Evolutionary conservation across 257 asterid genomes (phyloP), one percentile per base, ranked within the genome.

Genomic region (Thymus mandschuricus): DNA sequence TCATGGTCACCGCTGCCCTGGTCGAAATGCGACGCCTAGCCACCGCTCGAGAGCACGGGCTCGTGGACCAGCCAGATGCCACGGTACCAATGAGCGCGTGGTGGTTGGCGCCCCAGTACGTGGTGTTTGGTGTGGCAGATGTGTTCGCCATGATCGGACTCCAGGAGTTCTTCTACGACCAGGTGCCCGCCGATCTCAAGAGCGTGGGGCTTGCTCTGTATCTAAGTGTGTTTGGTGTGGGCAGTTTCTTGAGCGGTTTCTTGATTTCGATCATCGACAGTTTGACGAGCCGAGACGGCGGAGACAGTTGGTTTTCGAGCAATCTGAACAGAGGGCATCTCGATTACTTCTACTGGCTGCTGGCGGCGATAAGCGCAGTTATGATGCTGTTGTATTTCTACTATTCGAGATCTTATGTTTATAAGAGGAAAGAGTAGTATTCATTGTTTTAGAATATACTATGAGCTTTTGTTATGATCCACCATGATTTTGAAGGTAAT

Each of bases 51-150:
- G 64, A 58, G 2, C 21, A 76, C 11, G 83, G 85, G n/a, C 68
- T 84, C 8, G 62, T 76, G 13, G 84, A 80, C 33, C 15, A 21
- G 1, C 86, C 90, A 0, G 48, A 67, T 4, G 79, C 71, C 5
- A 71, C 66, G 0, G 60, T 85, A 38, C 90, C 88, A 1, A 79
- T 88, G 91, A 82, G 86, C 12, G 71, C 79, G 57, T 88, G 89
- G 84, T 86, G 92, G 92, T 44, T 88, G 69, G 82, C 81, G 0
- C 96, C 89, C 13, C 92, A 83, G 51, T 78, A 84, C n/a, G 15
- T 86, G 54, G n/a, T 86, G 6, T 66, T 61, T 8, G 88, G 89
- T 6, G 12, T 83, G 3, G 75, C 80, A 0, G 81, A 86, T 3
- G 77, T 63, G 4, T 81, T 86, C 55, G 50, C 86, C 0, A 3